phyloP scores from a whole-genome alignment of 164 flowering plant species.

The Liquidambar formosana region DNA sequence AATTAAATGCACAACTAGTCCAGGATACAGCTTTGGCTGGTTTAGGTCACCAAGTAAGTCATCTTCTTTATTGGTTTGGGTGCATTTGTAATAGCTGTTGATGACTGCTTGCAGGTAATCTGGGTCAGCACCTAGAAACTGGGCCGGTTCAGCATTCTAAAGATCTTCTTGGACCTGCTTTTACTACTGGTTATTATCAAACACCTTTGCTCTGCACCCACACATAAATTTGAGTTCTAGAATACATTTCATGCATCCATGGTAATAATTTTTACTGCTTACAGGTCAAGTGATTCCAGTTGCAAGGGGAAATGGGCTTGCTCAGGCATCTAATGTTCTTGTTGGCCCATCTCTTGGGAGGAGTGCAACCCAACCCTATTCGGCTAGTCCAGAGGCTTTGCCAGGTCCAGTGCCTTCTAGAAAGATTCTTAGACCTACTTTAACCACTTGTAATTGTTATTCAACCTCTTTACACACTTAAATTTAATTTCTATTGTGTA shows the following conservation, averaged over 20 bases:
- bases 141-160: neutral
- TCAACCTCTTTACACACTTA: neutral
- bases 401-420: neutral
- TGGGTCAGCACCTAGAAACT: neutral
- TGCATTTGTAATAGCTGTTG: neutral
- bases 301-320: neutral
- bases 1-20: neutral
- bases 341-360: slow-evolving; percentile 16
- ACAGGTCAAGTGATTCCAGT: slow-evolving; percentile 8
- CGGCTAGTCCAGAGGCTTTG: neutral
- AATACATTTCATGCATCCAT: neutral
- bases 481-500: neutral
- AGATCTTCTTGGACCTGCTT: slow-evolving; percentile 4
- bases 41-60: neutral
- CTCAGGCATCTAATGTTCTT: slow-evolving; percentile 5
- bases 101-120: slow-evolving; percentile 9
- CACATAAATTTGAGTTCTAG: neutral
- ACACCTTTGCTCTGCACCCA: no score
- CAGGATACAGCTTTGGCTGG: neutral
- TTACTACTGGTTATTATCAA: slow-evolving; percentile 5
- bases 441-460: neutral
- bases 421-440: neutral
- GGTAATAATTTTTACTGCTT: slow-evolving; percentile 1
- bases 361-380: slow-evolving; percentile 8
- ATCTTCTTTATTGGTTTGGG: neutral